Percentiles rank a stretch among this genome's conserved stretches.
These are phyloP conservation scores for Phytophthora pseudosyringae DNA, from an alignment of 352 stramenopile species.

Conservation along the genomic window DNA sequence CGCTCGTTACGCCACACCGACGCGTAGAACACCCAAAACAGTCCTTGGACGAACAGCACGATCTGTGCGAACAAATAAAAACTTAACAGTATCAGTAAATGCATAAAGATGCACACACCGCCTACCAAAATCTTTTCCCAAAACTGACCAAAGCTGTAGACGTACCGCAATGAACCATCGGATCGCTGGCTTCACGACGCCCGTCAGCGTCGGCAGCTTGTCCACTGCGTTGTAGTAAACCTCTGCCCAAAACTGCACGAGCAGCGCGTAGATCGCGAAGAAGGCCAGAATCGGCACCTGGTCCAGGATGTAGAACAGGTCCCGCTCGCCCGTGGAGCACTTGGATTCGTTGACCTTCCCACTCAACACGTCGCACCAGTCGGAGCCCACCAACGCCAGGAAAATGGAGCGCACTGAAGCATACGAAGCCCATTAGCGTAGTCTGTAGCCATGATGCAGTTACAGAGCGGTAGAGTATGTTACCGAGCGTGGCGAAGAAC, in stretches of 20 bases:
- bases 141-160: neutral
- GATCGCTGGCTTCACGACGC: slow-evolving; percentile 76
- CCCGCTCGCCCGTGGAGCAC: slow-evolving; percentile 67
- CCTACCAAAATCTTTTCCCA: neutral
- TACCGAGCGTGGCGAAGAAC: slow-evolving; percentile 78
- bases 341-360: slow-evolving; percentile 62
- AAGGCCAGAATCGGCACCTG: slow-evolving; percentile 85
- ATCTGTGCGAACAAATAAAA: slow-evolving; percentile 33
- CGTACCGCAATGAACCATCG: slow-evolving; percentile 65
- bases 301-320: slow-evolving; percentile 89
- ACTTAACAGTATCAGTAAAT: slow-evolving; percentile 1
- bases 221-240: slow-evolving; percentile 91
- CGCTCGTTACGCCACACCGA: slow-evolving; percentile 74
- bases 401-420: slow-evolving; percentile 67
- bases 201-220: slow-evolving; percentile 61
- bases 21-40: slow-evolving; percentile 86
- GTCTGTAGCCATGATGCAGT: no score
- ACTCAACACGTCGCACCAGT: slow-evolving; percentile 86
- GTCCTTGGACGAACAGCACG: slow-evolving; percentile 61
- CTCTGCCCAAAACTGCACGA: slow-evolving; percentile 90
- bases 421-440: no score
- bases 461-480: neutral
- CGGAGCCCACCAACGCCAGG: slow-evolving; percentile 68
- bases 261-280: slow-evolving; percentile 81
- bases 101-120: neutral